Evolutionary conservation across 164 flowering plant genomes (phyloP), one percentile per base, ranked within the genome.

Genomic region (grape (Vitis vinifera)): DNA sequence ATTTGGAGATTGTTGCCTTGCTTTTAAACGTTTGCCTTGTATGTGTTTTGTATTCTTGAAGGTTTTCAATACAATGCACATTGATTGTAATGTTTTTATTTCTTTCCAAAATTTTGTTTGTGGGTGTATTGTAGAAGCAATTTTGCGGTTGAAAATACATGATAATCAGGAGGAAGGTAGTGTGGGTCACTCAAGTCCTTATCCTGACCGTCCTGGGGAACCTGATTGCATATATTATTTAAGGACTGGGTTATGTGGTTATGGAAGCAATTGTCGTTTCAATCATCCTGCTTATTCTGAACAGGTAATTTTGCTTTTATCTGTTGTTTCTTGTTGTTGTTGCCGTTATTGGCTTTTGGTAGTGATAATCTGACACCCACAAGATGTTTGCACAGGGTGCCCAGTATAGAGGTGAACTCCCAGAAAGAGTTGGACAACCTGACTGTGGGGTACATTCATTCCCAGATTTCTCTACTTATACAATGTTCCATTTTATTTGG

Each of bases 341-440:
- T 37, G 10, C 37, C 51, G 23, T 27, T 37, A 58, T 50, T 9
- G 14, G 11, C 23, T 8, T 8, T 48, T 8, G 13, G 31, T 37
- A 10, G 59, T 10, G 69, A 53, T 29, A 53, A 53, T 53, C n/a
- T n/a, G n/a, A 53, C n/a, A 53, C 15, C 11, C 5, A 9, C 16
- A 16, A 29, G 15, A 9, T 63, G 51, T 30, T 55, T 29, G 27
- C 53, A 55, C 76, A 91, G 92, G 83, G 62, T 77, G 76, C 73
- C 74, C 84, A 75, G 59, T 69, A 72, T 51, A 79, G 71, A 71
- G 86, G 77, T 64, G 93, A 84, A 68, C 88, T 89, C 27, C 97
- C 97, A 1, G 88, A 88, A 75, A 88, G 97, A 86, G 83, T 53
- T 78, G 94, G 93, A 61, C 88, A 88, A 68, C 89, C 91, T 48